A percentile compares a stretch with the other conserved stretches of the same genome.
phyloP scores from a whole-genome alignment of 1,139 yeast genomes.

The Torulaspora pretoriensis region DNA sequence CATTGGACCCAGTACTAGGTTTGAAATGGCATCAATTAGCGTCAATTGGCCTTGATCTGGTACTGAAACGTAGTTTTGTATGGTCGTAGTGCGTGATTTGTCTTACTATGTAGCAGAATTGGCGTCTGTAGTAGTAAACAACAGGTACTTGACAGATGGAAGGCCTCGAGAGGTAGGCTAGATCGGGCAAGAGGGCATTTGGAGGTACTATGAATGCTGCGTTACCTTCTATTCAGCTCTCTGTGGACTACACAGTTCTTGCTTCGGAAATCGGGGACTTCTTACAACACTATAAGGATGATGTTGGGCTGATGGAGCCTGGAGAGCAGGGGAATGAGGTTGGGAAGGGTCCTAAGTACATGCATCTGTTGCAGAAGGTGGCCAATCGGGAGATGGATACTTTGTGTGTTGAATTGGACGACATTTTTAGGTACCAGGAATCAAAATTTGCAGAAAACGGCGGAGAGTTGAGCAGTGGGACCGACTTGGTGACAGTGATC shows the following conservation, averaged over 20 bases:
- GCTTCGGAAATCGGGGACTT: slow-evolving; percentile 53
- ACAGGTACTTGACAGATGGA: not conserved
- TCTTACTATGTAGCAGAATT: not conserved
- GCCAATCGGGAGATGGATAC: slow-evolving; percentile 78
- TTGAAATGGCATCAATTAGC: not conserved
- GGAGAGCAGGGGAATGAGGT: slow-evolving; percentile 34
- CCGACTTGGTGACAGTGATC: slow-evolving; percentile 40
- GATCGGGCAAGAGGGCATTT: not conserved
- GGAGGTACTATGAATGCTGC: slow-evolving; percentile 28
- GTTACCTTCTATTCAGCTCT: slow-evolving; percentile 44
- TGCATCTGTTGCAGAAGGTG: slow-evolving; percentile 67
- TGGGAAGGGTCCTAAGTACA: slow-evolving; percentile 64
- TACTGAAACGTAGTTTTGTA: not conserved
- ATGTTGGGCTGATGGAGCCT: slow-evolving; percentile 23
- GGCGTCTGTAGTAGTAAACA: not conserved
- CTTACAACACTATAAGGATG: slow-evolving; percentile 51
- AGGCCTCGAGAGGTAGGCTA: not conserved
- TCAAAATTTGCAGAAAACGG: slow-evolving; percentile 34
- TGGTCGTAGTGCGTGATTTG: not conserved
- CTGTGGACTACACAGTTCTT: slow-evolving; percentile 59
- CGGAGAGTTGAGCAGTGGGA: slow-evolving; percentile 19
- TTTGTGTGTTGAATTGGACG: slow-evolving; percentile 76
- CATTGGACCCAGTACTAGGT: too few species aligned
- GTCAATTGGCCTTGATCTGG: not conserved
- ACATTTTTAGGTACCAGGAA: slow-evolving; percentile 60